phyloP scores from a whole-genome alignment of 1,284 basidiomycete species.

The Ceratobasidium sp. region DNA sequence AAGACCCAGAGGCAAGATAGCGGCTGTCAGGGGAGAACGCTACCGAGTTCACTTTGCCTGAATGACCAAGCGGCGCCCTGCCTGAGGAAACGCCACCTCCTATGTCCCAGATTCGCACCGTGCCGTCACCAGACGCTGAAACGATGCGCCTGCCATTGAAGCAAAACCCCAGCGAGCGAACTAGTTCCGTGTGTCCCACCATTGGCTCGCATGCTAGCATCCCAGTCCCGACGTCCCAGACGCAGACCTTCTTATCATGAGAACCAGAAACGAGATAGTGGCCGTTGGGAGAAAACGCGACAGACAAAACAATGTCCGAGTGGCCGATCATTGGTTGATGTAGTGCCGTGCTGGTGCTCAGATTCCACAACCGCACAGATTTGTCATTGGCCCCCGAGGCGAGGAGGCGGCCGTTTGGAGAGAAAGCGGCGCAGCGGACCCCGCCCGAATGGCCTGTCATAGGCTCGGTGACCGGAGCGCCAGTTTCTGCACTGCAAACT shows the following conservation, averaged over 20 bases:
- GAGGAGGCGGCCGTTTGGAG: constrained; percentile 15
- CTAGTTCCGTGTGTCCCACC: neutral
- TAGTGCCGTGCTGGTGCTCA: constrained; percentile 12
- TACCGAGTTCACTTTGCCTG: no score
- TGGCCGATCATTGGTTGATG: neutral
- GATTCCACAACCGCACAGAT: constrained; percentile 43
- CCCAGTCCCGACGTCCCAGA: neutral
- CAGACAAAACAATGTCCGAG: constrained; percentile 48
- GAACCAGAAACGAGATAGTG: no score
- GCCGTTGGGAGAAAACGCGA: constrained; percentile 59
- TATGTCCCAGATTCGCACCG: constrained; percentile 43
- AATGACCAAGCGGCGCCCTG: neutral
- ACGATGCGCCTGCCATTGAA: constrained; percentile 38
- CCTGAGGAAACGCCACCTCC: neutral
- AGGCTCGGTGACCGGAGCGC: neutral
- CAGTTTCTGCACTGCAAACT: neutral
- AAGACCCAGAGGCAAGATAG: neutral
- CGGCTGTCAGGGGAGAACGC: neutral
- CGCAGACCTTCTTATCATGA: neutral
- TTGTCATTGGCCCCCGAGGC: constrained; percentile 32
- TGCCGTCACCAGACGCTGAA: constrained; percentile 38
- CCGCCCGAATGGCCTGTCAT: neutral
- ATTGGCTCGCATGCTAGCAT: neutral
- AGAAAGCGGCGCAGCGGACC: constrained; percentile 39
- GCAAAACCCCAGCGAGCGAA: constrained; percentile 14